A percentile compares a stretch with the other conserved stretches of the same genome.
Evolutionary conservation across 345 rosid species (phyloP).

Genomic region (Brassica nigra): DNA sequence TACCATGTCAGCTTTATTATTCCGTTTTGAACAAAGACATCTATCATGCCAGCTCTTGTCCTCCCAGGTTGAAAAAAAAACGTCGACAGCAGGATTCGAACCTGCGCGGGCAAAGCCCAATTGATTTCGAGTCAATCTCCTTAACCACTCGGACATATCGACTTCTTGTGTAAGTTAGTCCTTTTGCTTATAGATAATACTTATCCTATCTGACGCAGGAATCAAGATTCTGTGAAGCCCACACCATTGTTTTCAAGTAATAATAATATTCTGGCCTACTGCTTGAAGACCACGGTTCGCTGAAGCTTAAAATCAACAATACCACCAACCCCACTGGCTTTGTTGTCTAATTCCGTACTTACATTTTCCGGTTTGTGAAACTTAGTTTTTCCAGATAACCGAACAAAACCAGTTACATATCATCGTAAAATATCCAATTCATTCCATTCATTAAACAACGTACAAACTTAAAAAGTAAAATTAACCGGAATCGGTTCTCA

Average conservation of each 20-base stretch:
- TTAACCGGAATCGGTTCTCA: background rate
- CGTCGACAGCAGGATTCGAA: constrained; percentile 41
- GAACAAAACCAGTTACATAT: background rate
- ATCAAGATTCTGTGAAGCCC: background rate
- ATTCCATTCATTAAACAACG: background rate
- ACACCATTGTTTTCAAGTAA: background rate
- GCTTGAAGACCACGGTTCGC: too few relatives aligned
- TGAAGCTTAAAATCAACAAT: background rate
- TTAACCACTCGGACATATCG: constrained; percentile 52
- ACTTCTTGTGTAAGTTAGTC: background rate
- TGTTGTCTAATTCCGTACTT: background rate
- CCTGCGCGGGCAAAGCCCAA: constrained; percentile 99
- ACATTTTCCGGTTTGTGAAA: background rate
- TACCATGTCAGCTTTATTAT: too few relatives aligned
- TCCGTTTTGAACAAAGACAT: background rate
- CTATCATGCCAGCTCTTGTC: background rate
- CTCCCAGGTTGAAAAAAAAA: too few relatives aligned
- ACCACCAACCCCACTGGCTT: background rate
- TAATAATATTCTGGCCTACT: background rate
- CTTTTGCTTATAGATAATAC: too few relatives aligned
- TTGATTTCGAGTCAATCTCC: constrained; percentile 99
- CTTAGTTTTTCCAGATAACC: background rate
- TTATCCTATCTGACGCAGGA: too few relatives aligned
- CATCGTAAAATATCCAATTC: background rate
- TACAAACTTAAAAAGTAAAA: background rate